Conservation (phyloP, 108 stramenopile species). For the Conticribra weissflogii region DNA sequence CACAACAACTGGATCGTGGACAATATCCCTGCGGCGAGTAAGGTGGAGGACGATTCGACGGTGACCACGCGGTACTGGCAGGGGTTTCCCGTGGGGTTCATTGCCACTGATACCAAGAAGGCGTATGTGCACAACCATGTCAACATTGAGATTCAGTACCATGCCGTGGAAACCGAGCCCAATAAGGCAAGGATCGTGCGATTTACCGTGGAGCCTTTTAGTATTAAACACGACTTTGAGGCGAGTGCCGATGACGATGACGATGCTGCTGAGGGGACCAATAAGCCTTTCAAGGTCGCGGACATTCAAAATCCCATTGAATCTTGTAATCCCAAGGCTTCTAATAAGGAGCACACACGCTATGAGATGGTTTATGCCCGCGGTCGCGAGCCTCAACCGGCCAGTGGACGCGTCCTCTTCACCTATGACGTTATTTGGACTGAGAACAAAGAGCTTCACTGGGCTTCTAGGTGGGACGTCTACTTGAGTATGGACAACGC, state of each 20-base stretch:
- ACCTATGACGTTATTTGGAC: conserved; percentile 97
- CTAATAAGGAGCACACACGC: conserved; percentile 57
- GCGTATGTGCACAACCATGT: conserved; percentile 96
- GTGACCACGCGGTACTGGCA: conserved; percentile 84
- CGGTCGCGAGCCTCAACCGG: conserved; percentile 68
- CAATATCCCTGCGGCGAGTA: conserved; percentile 91
- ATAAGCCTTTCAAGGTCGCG: conserved; percentile 53
- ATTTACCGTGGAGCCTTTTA: conserved; percentile 96
- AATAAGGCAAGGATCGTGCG: conserved; percentile 89
- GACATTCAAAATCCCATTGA: conserved; percentile 77
- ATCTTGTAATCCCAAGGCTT: conserved; percentile 57
- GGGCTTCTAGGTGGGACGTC: conserved; percentile 98
- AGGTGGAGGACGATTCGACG: conserved; percentile 74
- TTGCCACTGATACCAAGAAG: conserved; percentile 66
- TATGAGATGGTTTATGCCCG: conserved; percentile 82
- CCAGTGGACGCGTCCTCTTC: conserved; percentile 85
- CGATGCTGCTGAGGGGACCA: conserved; percentile 34
- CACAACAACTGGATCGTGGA: conserved; percentile 99
- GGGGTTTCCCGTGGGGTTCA: conserved; percentile 96
- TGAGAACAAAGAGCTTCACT: conserved; percentile 75
- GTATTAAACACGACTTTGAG: conserved; percentile 92
- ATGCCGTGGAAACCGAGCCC: conserved; percentile 80
- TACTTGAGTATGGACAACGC: conserved; percentile 95
- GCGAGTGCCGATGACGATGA: conserved; percentile 52
- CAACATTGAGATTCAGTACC: conserved; percentile 93